Evolutionary conservation across 1,139 yeast genomes (phyloP).

Genomic region (Taphrina wiesneri): DNA sequence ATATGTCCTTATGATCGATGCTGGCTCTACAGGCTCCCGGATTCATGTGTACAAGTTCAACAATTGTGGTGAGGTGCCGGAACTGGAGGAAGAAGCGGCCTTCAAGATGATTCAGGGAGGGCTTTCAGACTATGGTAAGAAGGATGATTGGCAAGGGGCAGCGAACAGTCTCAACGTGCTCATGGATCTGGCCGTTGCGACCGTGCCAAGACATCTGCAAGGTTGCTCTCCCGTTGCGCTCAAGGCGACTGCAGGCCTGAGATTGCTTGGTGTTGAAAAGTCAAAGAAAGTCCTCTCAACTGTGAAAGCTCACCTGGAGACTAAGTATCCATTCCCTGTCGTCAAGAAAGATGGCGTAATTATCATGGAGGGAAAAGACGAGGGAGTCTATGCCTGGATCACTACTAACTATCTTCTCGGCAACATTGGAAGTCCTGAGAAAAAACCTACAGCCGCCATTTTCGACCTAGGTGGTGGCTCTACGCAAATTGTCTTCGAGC

Average conservation of each 20-base stretch:
- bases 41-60: slow-evolving; percentile 91
- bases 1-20: slow-evolving; percentile 89
- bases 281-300: slow-evolving; percentile 68
- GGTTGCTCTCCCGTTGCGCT: slow-evolving; percentile 90
- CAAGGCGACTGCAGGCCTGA: slow-evolving; percentile 96
- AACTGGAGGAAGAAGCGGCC: slow-evolving; percentile 63
- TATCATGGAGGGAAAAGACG: slow-evolving; percentile 94
- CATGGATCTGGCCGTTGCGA: slow-evolving; percentile 66
- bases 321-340: slow-evolving; percentile 85
- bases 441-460: slow-evolving; percentile 80
- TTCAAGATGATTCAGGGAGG: slow-evolving; percentile 94
- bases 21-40: slow-evolving; percentile 96
- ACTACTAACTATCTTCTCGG: slow-evolving; percentile 91
- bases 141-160: slow-evolving; percentile 68
- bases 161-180: slow-evolving; percentile 84
- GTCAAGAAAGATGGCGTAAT: slow-evolving; percentile 81
- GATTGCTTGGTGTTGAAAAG: slow-evolving; percentile 77
- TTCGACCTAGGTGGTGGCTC: slow-evolving; percentile 99
- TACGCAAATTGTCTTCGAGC: slow-evolving; percentile 97
- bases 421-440: slow-evolving; percentile 73
- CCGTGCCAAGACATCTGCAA: slow-evolving; percentile 72
- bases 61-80: slow-evolving; percentile 80
- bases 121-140: slow-evolving; percentile 72
- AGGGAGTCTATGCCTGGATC: slow-evolving; percentile 99
- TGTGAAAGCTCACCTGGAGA: slow-evolving; percentile 71